phyloP scores from a whole-genome alignment of 495 filamentous ascomycete genomes.

The Trypethelium eluteriae region DNA sequence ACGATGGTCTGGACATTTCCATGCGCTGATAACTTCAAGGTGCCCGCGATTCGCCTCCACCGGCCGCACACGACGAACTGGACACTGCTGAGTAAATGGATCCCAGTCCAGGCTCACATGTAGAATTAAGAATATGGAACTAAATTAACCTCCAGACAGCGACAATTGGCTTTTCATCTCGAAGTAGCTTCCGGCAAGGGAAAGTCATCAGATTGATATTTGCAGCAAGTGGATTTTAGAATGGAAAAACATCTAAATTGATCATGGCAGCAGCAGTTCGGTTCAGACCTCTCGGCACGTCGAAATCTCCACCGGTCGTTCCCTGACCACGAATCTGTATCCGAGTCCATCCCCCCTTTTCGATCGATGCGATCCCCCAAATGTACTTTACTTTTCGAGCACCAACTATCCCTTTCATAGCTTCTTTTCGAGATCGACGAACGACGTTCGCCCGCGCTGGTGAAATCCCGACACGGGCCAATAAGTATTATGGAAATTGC shows the following conservation, averaged over 20 bases:
- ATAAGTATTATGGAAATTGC: not conserved
- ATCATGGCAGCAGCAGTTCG: slow-evolving; percentile 11
- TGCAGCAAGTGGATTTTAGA: not conserved
- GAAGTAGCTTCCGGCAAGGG: too few species aligned
- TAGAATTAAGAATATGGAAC: not conserved
- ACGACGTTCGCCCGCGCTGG: slow-evolving; percentile 3
- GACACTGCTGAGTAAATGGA: slow-evolving; percentile 79
- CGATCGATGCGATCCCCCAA: slow-evolving; percentile 4
- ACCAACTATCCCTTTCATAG: not conserved
- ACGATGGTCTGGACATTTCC: slow-evolving; percentile 21
- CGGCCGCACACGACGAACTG: slow-evolving; percentile 87
- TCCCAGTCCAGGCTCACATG: not conserved
- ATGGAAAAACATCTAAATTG: not conserved
- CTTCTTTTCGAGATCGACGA: slow-evolving; percentile 6
- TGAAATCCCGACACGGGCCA: not conserved
- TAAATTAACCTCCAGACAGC: not conserved
- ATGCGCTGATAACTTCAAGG: not conserved
- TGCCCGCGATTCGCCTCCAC: slow-evolving; percentile 58
- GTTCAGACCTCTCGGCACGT: not conserved
- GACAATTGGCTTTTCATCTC: too few species aligned
- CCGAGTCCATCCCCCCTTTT: not conserved
- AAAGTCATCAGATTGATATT: too few species aligned
- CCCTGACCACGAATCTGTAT: not conserved
- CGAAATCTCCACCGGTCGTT: not conserved
- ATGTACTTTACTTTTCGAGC: not conserved